Conservation (phyloP, 2,329 filamentous ascomycete species). For the Polychaeton citri region DNA sequence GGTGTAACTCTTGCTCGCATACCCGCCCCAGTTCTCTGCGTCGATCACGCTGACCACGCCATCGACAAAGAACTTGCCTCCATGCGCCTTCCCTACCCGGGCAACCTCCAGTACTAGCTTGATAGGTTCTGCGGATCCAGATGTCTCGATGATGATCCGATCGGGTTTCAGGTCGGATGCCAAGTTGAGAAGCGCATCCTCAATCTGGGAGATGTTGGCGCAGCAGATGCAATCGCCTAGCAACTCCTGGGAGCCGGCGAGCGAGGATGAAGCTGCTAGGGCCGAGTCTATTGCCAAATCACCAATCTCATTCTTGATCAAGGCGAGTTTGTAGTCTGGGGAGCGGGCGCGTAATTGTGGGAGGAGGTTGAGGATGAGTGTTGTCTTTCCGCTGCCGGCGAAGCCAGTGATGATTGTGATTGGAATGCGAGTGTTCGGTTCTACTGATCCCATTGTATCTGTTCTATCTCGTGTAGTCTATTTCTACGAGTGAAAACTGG, state of each 20-base stretch:
- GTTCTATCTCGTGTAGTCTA: too few species aligned
- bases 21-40: conserved; percentile 89
- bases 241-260: conserved; percentile 82
- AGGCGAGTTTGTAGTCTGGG: conserved; percentile 76
- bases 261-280: conserved; percentile 67
- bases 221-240: conserved; percentile 98
- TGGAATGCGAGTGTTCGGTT: conserved; percentile 35
- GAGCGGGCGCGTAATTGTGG: conserved; percentile 82
- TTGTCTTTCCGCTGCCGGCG: conserved; percentile 91
- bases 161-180: conserved; percentile 50
- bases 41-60: conserved; percentile 84
- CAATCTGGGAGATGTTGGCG: conserved; percentile 87
- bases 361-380: conserved; percentile 83
- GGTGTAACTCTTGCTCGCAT: conserved; percentile 82
- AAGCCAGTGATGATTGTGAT: conserved; percentile 96
- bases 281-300: conserved; percentile 89
- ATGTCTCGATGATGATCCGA: conserved; percentile 88
- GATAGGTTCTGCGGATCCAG: conserved; percentile 67
- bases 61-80: conserved; percentile 60
- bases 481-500: too few species aligned
- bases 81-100: conserved; percentile 52
- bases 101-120: conserved; percentile 88
- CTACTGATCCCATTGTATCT: not conserved
- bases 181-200: conserved; percentile 65
- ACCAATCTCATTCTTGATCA: conserved; percentile 97